Base-by-base conservation (phyloP, 305 asterid species). In the Plantago coronopus region DNA sequence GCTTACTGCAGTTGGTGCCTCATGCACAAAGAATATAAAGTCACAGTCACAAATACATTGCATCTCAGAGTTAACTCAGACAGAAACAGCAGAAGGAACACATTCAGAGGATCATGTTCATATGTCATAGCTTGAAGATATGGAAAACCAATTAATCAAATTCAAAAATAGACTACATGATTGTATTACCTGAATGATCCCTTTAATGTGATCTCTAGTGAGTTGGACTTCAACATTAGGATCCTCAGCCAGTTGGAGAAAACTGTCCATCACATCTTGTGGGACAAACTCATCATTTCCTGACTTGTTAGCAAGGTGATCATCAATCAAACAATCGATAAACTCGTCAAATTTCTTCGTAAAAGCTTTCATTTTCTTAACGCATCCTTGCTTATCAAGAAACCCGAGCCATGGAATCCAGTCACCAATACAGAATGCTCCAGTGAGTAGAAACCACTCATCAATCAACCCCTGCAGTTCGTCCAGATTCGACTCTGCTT, bases 341-440 rank as follows among this genome's bases (percentile, higher is more conserved):
- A 74, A 71, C 63, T 31, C 37, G 12, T 76, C 76, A 0, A 55
- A 17, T 21, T 49, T 72, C 55, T 23, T 42, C 14, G 4, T 0
- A 16, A 76, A 47, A 23, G 3, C 62, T 55, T 69, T 76, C 82
- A 79, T 74, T 31, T 48, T 45, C 48, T 48, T 63, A 17, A 51
- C 85, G 53, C 69, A 72, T 15, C 82, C 78, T 34, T 76, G 77
- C 54, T 74, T 2, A 54, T 76, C 85, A 20, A 79, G 56, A 47
- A 63, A 69, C 5, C 62, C 50, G 7, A 76, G 76, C 78, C 80
- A 79, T 38, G 82, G 80, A 7, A 74, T 66, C 78, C 82, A 74
- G 14, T 76, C 80, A 47, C 76, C 79, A 17, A 76, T 17, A 27
- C 68, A 66, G n/a, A 65, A 16, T 20, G 29, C 77, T 12, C 84